phyloP scores from a whole-genome alignment of 139 green algal species.

The Chlorella sorokiniana region DNA sequence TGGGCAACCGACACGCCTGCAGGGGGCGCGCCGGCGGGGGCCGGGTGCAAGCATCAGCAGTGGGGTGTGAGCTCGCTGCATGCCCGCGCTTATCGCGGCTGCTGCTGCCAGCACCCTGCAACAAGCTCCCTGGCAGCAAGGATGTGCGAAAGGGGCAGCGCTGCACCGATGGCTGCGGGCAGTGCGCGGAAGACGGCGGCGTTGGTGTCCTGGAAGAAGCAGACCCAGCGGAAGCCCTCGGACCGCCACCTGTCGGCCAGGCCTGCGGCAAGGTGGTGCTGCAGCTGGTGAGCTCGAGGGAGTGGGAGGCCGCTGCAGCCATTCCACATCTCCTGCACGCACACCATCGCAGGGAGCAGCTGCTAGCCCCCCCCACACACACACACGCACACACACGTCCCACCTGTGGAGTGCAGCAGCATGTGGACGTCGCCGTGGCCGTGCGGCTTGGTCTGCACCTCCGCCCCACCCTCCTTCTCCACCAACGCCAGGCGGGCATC shows the following conservation, averaged over 20 bases:
- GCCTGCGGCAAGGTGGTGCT: background rate
- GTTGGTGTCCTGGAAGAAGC: slow-evolving; percentile 99
- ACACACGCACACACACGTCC: background rate
- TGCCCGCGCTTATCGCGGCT: no score
- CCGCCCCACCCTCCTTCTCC: slow-evolving; percentile 64
- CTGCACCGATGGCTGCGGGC: slow-evolving; percentile 78
- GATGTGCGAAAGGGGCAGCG: background rate
- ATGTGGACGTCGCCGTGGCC: slow-evolving; percentile 98
- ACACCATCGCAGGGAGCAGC: background rate
- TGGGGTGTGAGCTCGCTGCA: no score
- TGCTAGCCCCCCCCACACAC: background rate
- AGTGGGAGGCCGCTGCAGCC: background rate
- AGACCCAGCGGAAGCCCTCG: slow-evolving; percentile 89
- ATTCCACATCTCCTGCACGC: background rate
- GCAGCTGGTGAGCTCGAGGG: background rate
- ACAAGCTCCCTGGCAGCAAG: no score
- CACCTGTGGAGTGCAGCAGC: slow-evolving; percentile 83
- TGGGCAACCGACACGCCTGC: slow-evolving; percentile 67
- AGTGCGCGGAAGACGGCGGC: slow-evolving; percentile 92
- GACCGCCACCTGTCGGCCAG: slow-evolving; percentile 65
- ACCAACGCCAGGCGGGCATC: slow-evolving; percentile 87
- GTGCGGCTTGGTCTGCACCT: slow-evolving; percentile 94
- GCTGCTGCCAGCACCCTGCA: no score
- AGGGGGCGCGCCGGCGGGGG: background rate
- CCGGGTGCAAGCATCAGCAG: background rate